Percentiles rank a stretch among this genome's conserved stretches.
phyloP scores from a whole-genome alignment of 148 eudicot species.

The Camellia japonica region DNA sequence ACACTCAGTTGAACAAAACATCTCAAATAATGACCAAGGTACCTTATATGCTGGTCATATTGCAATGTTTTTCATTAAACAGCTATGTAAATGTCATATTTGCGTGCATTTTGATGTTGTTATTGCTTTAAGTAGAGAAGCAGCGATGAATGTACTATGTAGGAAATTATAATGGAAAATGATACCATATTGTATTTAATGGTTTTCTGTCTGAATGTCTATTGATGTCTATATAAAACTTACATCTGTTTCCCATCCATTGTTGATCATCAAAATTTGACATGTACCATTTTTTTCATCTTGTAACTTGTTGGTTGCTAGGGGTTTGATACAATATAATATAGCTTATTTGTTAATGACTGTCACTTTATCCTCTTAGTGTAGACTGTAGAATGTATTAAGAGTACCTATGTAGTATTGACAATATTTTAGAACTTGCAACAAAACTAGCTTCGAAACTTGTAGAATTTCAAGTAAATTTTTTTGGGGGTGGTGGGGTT shows the following conservation, averaged over 20 bases:
- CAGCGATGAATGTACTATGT: neutral
- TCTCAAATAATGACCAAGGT: conserved; percentile 47
- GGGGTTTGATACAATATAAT: neutral
- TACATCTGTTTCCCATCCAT: too few relatives aligned
- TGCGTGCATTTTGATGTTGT: neutral
- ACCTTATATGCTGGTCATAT: conserved; percentile 3
- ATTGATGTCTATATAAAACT: too few relatives aligned
- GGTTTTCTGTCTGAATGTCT: neutral
- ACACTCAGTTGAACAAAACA: conserved; percentile 36
- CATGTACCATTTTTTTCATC: neutral
- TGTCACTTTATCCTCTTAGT: neutral
- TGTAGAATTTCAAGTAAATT: too few relatives aligned
- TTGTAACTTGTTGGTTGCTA: neutral
- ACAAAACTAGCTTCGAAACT: neutral
- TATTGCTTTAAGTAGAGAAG: neutral
- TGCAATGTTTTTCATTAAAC: neutral
- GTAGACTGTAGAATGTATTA: neutral
- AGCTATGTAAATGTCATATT: neutral
- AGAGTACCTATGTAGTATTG: neutral
- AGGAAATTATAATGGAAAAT: neutral
- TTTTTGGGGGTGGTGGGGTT: too few relatives aligned
- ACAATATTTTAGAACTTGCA: neutral
- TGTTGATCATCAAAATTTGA: too few relatives aligned
- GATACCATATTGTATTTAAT: neutral
- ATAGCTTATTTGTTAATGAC: neutral